These are phyloP conservation scores for Grosmannia clavigera DNA, from an alignment of 2,329 filamentous ascomycete genomes.

Conservation along the genomic window DNA sequence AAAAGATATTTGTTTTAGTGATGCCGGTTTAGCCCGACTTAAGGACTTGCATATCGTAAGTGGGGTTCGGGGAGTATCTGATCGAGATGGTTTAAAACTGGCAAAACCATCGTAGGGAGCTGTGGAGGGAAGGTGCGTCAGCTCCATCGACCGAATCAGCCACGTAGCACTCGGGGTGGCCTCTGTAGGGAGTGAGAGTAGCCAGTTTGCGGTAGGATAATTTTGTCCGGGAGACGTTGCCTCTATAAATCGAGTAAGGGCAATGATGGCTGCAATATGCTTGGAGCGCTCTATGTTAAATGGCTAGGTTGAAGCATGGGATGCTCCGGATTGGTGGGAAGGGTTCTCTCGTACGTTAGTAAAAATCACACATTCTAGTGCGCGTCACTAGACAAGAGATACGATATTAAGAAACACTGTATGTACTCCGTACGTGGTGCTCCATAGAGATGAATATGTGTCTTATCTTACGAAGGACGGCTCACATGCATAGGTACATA, in stretches of 20 bases:
- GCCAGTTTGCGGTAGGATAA: background rate
- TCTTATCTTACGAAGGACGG: background rate
- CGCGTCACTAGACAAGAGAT: too few relatives aligned
- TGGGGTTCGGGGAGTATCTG: background rate
- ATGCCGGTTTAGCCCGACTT: background rate
- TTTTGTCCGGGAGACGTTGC: background rate
- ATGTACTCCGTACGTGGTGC: too few relatives aligned
- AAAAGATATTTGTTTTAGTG: conserved; percentile 10
- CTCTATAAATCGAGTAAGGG: background rate
- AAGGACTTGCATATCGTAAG: background rate
- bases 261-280: background rate
- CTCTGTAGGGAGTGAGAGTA: background rate
- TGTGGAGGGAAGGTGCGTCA: background rate
- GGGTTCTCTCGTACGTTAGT: background rate
- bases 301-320: background rate
- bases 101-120: background rate
- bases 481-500: background rate
- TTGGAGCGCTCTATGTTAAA: too few relatives aligned
- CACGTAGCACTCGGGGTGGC: background rate
- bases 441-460: background rate
- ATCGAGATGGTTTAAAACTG: background rate
- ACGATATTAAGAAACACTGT: too few relatives aligned
- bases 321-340: background rate
- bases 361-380: background rate
- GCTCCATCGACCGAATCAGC: background rate